These are phyloP conservation scores for Talaromyces borbonicus DNA, from an alignment of 495 filamentous ascomycete genomes.

Conservation along the genomic window DNA sequence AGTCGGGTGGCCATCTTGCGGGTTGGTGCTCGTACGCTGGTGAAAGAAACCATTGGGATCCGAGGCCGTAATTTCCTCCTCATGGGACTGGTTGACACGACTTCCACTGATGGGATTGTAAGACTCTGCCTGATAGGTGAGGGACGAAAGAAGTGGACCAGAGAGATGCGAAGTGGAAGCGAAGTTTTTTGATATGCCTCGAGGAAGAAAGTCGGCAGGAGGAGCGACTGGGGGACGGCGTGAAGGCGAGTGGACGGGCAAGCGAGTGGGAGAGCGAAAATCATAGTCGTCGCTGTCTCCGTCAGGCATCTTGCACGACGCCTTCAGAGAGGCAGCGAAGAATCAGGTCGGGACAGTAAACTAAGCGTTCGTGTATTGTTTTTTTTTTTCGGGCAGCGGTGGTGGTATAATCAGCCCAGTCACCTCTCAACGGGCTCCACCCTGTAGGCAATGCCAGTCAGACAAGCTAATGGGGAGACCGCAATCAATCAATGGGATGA, in stretches of 20 bases:
- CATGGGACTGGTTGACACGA: conserved; percentile 9
- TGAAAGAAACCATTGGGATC: conserved; percentile 48
- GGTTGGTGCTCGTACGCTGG: conserved; percentile 15
- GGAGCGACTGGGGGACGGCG: conserved; percentile 26
- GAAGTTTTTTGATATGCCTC: conserved; percentile 11
- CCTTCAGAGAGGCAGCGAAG: conserved; percentile 15
- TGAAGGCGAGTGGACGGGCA: neutral
- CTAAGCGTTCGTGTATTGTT: no score
- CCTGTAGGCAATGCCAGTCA: conserved; percentile 20
- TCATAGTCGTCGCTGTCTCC: conserved; percentile 33
- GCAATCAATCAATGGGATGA: no score
- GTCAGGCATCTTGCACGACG: conserved; percentile 42
- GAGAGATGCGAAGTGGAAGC: conserved; percentile 15
- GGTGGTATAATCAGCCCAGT: no score
- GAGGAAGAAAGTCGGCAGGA: conserved; percentile 22
- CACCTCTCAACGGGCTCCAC: conserved; percentile 9
- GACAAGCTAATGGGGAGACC: no score
- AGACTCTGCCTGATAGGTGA: conserved; percentile 17
- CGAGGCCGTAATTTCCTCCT: conserved; percentile 26
- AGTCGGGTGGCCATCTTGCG: conserved; percentile 16
- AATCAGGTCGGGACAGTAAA: no score
- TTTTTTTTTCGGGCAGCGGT: conserved; percentile 3
- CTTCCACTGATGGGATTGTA: conserved; percentile 18
- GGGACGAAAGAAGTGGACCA: conserved; percentile 17
- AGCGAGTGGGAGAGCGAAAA: conserved; percentile 22